Evolutionary conservation across 495 filamentous ascomycete species (phyloP).

Genomic region (Parathielavia hyrcaniae): DNA sequence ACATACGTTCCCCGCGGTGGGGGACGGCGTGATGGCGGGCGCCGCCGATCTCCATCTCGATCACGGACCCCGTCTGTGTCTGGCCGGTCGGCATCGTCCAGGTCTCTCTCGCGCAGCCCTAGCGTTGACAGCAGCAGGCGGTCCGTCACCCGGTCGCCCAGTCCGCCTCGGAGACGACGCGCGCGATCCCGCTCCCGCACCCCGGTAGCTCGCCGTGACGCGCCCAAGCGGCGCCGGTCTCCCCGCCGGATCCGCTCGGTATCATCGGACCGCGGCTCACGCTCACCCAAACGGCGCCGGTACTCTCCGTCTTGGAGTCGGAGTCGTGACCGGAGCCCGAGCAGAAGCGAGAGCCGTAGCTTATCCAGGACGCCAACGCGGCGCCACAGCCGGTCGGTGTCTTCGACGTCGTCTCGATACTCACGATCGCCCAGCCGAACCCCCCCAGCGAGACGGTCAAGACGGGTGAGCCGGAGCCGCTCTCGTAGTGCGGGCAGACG

Average conservation of each 20-base stretch:
- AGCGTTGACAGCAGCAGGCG: constrained; percentile 30
- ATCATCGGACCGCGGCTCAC: constrained; percentile 31
- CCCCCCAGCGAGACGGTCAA: constrained; percentile 38
- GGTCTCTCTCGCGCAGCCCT: constrained; percentile 34
- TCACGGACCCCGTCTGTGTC: constrained; percentile 28
- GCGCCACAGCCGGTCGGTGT: constrained; percentile 43
- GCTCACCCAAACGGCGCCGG: constrained; percentile 30
- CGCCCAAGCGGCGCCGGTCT: constrained; percentile 42
- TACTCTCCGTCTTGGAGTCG: constrained; percentile 39
- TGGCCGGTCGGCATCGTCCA: constrained; percentile 34
- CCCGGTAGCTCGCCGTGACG: constrained; percentile 34
- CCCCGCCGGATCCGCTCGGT: constrained; percentile 29
- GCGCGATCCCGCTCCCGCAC: constrained; percentile 40
- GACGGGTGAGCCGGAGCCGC: constrained; percentile 40
- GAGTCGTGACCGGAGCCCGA: constrained; percentile 36
- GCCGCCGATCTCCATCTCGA: constrained; percentile 32
- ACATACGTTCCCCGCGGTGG: constrained; percentile 30
- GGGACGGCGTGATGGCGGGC: constrained; percentile 27
- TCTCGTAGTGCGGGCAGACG: constrained; percentile 25
- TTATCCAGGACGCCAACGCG: constrained; percentile 16
- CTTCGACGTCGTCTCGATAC: constrained; percentile 35
- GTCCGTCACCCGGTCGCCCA: constrained; percentile 34
- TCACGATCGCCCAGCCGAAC: constrained; percentile 37
- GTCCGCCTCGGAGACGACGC: constrained; percentile 33
- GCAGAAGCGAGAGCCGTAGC: constrained; percentile 20